Conservation (phyloP, 805 yeast species). For the Kluyveromyces siamensis region DNA sequence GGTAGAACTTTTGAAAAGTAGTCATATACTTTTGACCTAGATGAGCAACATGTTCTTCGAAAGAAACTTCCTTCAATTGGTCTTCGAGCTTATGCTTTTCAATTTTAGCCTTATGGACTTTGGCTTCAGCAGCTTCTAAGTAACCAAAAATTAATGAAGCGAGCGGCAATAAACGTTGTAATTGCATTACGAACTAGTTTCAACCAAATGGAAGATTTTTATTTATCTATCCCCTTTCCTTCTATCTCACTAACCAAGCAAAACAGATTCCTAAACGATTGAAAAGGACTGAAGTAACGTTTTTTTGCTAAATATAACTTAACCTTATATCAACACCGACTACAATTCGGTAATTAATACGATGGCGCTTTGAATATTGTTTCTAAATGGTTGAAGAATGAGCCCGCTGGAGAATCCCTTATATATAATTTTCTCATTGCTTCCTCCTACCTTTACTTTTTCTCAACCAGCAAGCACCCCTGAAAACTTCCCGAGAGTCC, state of each 20-base stretch:
- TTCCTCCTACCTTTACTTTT: too few species aligned
- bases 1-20: slow-evolving; percentile 37
- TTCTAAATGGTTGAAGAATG: too few species aligned
- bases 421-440: too few species aligned
- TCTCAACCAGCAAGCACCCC: too few species aligned
- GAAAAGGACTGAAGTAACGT: background rate
- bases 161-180: slow-evolving; percentile 21
- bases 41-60: slow-evolving; percentile 44
- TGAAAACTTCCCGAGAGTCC: too few species aligned
- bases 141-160: slow-evolving; percentile 19
- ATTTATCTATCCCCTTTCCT: background rate
- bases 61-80: slow-evolving; percentile 41
- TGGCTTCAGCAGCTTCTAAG: slow-evolving; percentile 35
- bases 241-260: background rate
- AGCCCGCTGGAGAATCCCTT: too few species aligned
- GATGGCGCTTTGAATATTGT: background rate
- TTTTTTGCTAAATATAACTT: too few species aligned
- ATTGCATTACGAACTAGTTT: slow-evolving; percentile 9
- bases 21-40: slow-evolving; percentile 55
- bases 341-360: background rate
- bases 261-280: background rate
- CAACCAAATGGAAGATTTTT: background rate
- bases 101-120: slow-evolving; percentile 46
- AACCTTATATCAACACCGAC: background rate
- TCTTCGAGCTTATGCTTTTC: slow-evolving; percentile 51